Evolutionary conservation across 768 basidiomycete genomes (phyloP), one percentile per base, ranked within the genome.

Genomic region (Pleurotus citrinopileatus): DNA sequence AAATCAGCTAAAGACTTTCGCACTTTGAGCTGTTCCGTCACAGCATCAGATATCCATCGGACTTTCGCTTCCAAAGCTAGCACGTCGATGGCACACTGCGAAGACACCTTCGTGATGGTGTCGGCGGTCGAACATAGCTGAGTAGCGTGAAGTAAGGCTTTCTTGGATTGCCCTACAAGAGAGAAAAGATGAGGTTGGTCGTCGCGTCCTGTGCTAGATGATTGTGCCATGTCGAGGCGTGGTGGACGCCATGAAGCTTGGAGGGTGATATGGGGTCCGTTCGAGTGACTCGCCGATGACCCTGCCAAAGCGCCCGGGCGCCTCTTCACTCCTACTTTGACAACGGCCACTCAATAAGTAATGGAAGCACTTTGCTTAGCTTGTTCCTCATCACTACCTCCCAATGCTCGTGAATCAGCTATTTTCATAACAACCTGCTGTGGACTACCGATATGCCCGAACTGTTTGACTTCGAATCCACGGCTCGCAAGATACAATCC

Each of bases 31-130:
- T 92, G 91, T 59, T 91, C 87, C 13, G 83, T 64, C 20, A 91
- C 83, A 13, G 86, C 87, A 26, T 86, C 81, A 26, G 78, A 81
- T 50, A 89, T 76, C 91, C 89, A 94, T 50, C 79, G 77, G 6
- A 91, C 84, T 67, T 86, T 89, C 26, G 91, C 89, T 63, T 91
- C 89, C 17, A 91, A 74, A 0, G 85, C 86, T 4, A 93, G 76
- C 3, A 91, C 80, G 61, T 91, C 87, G 10, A 90, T 73, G 0
- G 83, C 80, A 34, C 76, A 74, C 57, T 83, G 81, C 0, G 88
- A 81, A 2, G 91, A 89, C 38, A 76, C 70, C 58, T 81, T 81
- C n/a, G 87, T 82, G 19, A 85, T 69, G 1, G 67, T 61, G 61
- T 87, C 82, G 1, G 91, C 88, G 29, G 73, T 76, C 1, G 80